phyloP scores from a whole-genome alignment of 768 basidiomycete species.

The Pluteus cervinus region DNA sequence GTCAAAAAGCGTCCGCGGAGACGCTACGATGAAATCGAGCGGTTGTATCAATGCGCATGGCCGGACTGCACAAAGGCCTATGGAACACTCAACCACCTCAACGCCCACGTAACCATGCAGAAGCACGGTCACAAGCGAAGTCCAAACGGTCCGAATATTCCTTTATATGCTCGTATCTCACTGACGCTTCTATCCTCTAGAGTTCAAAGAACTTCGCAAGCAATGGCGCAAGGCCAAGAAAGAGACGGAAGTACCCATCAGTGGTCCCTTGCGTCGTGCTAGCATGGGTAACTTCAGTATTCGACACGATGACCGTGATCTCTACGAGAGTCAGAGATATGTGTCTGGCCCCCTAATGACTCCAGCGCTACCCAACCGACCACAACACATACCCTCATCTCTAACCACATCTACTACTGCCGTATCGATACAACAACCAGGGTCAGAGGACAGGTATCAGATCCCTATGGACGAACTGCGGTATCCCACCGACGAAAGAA shows the following conservation, averaged over 20 bases:
- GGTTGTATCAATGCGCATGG: slow-evolving; percentile 85
- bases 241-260: slow-evolving; percentile 38
- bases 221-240: slow-evolving; percentile 95
- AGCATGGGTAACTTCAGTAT: slow-evolving; percentile 22
- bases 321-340: slow-evolving; percentile 23
- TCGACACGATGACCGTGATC: slow-evolving; percentile 25
- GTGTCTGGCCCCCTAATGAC: slow-evolving; percentile 16
- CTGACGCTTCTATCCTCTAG: slow-evolving; percentile 34
- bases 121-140: slow-evolving; percentile 88
- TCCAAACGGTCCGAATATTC: slow-evolving; percentile 67
- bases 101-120: slow-evolving; percentile 98
- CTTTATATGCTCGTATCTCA: slow-evolving; percentile 11
- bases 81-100: slow-evolving; percentile 94
- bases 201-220: slow-evolving; percentile 97
- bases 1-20: slow-evolving; percentile 81
- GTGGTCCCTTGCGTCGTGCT: slow-evolving; percentile 25
- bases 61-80: slow-evolving; percentile 77
- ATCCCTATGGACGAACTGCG: slow-evolving; percentile 25
- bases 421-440: slow-evolving; percentile 17
- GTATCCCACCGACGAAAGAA: slow-evolving; percentile 24
- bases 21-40: slow-evolving; percentile 93
- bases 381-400: slow-evolving; percentile 21
- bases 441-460: slow-evolving; percentile 21
- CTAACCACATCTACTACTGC: too few relatives aligned
- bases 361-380: slow-evolving; percentile 21